Conservation (phyloP, 768 basidiomycete genomes). For the Erythrobasidium yunnanense region DNA sequence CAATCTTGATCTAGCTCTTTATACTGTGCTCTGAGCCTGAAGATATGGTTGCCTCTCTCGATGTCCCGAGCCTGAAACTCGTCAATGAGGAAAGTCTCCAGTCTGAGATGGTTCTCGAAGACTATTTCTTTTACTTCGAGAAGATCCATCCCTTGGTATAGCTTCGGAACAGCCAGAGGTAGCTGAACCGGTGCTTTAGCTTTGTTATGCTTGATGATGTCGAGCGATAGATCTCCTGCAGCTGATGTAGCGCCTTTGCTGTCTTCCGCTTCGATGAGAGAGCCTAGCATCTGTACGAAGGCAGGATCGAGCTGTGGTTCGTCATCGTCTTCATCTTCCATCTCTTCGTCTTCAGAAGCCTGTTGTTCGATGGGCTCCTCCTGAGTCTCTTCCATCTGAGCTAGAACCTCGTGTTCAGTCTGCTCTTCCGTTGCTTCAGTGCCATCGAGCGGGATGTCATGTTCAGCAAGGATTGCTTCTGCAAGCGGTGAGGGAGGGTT, state of each 20-base stretch:
- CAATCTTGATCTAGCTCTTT: slow-evolving; percentile 58
- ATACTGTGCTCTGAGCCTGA: slow-evolving; percentile 48
- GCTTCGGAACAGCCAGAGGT: slow-evolving; percentile 6
- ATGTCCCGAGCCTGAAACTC: background rate
- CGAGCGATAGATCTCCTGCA: background rate
- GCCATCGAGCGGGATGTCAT: no score
- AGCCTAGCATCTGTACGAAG: background rate
- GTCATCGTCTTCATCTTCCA: no score
- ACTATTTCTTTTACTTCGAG: background rate
- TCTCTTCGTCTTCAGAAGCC: no score
- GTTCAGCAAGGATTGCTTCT: no score
- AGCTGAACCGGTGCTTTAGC: background rate
- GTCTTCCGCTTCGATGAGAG: background rate
- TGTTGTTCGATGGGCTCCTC: no score
- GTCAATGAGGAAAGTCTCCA: slow-evolving; percentile 2
- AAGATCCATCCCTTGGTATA: background rate
- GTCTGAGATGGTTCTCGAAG: background rate
- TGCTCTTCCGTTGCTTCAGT: no score
- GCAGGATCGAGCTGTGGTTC: background rate
- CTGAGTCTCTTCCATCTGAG: no score
- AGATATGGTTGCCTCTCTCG: background rate
- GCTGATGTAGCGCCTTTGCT: background rate
- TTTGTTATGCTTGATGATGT: slow-evolving; percentile 3
- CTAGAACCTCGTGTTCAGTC: no score
- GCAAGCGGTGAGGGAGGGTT: no score